A percentile compares a stretch with the other conserved stretches of the same genome.
phyloP scores from a whole-genome alignment of 805 yeast species.

The Zygotorulaspora danielsina region DNA sequence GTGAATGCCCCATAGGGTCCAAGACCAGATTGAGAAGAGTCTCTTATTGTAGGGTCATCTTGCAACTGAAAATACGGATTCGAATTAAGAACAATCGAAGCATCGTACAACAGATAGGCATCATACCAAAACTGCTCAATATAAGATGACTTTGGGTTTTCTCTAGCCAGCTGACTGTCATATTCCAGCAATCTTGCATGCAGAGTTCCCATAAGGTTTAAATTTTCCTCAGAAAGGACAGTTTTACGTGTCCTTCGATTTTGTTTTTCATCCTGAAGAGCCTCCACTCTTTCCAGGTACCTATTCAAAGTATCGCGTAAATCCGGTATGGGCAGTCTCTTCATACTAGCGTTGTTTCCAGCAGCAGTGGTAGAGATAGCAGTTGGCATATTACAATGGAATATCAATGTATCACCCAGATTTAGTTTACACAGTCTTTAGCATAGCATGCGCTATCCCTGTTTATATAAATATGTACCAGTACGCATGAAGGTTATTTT shows the following conservation, averaged over 20 bases:
- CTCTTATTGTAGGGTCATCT: constrained; percentile 70
- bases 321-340: constrained; percentile 70
- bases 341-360: constrained; percentile 1
- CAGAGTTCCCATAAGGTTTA: constrained; percentile 45
- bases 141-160: constrained; percentile 65
- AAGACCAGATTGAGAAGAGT: constrained; percentile 33
- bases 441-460: too few relatives aligned
- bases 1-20: constrained; percentile 36
- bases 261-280: constrained; percentile 76
- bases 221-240: constrained; percentile 24
- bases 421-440: too few relatives aligned
- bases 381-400: constrained; percentile 5
- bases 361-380: neutral
- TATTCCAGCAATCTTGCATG: constrained; percentile 53
- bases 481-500: neutral
- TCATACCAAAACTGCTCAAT: constrained; percentile 96
- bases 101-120: constrained; percentile 79
- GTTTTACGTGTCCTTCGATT: constrained; percentile 57
- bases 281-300: constrained; percentile 65
- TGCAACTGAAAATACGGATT: constrained; percentile 88
- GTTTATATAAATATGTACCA: neutral
- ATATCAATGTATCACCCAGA: too few relatives aligned
- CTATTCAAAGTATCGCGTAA: constrained; percentile 60
- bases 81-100: constrained; percentile 85
- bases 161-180: constrained; percentile 60